phyloP scores from a whole-genome alignment of 768 basidiomycete genomes.

The Leucocoprinus birnbaumii region DNA sequence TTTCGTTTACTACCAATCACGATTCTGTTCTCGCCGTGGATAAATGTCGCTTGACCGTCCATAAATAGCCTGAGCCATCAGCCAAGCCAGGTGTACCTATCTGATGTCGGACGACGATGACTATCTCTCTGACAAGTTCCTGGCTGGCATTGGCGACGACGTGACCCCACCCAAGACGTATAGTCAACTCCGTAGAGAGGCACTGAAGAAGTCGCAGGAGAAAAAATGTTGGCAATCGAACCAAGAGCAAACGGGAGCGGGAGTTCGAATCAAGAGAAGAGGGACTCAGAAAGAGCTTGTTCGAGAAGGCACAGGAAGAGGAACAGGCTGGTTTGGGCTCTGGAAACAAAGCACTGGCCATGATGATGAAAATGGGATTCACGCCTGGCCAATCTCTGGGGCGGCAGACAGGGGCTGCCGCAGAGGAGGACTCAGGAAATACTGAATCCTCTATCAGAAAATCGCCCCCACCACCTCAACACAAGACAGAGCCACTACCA shows the following conservation, averaged over 20 bases:
- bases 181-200: slow-evolving; percentile 65
- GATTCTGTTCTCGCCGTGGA: slow-evolving; percentile 19
- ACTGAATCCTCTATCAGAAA: slow-evolving; percentile 13
- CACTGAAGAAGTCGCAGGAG: slow-evolving; percentile 49
- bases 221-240: slow-evolving; percentile 66
- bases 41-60: not conserved
- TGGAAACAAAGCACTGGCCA: slow-evolving; percentile 76
- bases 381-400: slow-evolving; percentile 82
- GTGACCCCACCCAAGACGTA: slow-evolving; percentile 58
- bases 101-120: slow-evolving; percentile 79
- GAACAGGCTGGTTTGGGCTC: slow-evolving; percentile 46
- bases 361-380: slow-evolving; percentile 96
- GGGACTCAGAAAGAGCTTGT: slow-evolving; percentile 76
- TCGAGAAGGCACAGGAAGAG: slow-evolving; percentile 71
- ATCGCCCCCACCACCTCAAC: slow-evolving; percentile 23
- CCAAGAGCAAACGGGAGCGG: slow-evolving; percentile 62
- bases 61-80: not conserved
- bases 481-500: slow-evolving; percentile 67
- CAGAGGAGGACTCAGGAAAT: not conserved
- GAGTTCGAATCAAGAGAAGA: slow-evolving; percentile 77
- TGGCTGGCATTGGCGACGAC: slow-evolving; percentile 38
- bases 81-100: slow-evolving; percentile 6
- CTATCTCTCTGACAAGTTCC: slow-evolving; percentile 88
- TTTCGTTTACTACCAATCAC: slow-evolving; percentile 25
- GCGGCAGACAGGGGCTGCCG: not conserved